Base-by-base conservation (phyloP, 257 asterid genomes). In the Scutellaria baicalensis region DNA sequence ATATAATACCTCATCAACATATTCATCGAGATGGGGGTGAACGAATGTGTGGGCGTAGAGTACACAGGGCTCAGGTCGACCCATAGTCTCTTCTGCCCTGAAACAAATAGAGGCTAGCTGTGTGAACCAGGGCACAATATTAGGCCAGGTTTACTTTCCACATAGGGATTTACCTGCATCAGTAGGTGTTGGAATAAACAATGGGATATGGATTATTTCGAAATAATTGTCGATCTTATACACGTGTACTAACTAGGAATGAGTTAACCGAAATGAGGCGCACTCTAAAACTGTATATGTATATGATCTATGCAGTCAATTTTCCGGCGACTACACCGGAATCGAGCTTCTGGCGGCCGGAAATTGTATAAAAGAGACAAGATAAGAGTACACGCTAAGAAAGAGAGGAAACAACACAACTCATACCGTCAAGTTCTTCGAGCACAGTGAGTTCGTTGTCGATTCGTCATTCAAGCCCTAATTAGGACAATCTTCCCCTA, bases 51-150 rank as follows among this genome's bases (percentile, higher is more conserved):
- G 99, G 33, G 95, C 89, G 72, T 89, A 93, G 81, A 93, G 89
- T 74, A 91, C 97, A 69, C 88, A 83, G 51, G 97, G 95, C 69
- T 89, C 97, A 10, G 97, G 92, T 42, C 96, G 92, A 68, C 95
- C 97, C 96, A 93, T 81, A 18, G 63, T 64, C 61, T 35, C 66
- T 52, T 68, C 52, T 61, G 57, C 76, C 54, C 64, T 33, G 71
- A 23, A 45, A 64, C 71, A 44, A 59, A 63, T 47, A 45, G 27
- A 56, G 42, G 20, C 65, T 43, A 27, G 50, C 16, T 61, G 69
- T 59, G 42, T 40, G 51, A 33, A 73, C 7, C 14, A 43, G 48
- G 66, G 59, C 61, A 72, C 42, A 48, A 16, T 40, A 16, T 63
- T 62, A 47, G 81, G 70, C 50, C n/a, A 6, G 77, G 40, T 60